Evolutionary conservation across 768 basidiomycete genomes (phyloP), one percentile per base, ranked within the genome.

Genomic region (Galerina sulciceps): DNA sequence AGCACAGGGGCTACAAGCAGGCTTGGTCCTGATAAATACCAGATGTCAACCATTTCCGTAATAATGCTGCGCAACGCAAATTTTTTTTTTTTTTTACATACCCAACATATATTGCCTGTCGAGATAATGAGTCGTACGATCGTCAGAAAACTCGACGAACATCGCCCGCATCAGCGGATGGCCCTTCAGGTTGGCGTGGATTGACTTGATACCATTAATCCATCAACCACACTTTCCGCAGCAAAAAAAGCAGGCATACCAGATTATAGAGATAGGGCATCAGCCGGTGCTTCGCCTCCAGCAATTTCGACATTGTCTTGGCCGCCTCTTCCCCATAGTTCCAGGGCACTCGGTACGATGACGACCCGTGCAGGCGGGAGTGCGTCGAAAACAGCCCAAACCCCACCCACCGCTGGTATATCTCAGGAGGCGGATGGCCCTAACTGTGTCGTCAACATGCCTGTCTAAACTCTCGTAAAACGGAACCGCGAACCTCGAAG

Each of bases 261-360:
- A 85, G 71, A 46, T 79, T 71, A 59, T 86, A 86, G 13, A 92
- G 70, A 69, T 91, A 90, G 0, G 89, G 90, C 88, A 90, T 90
- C 50, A 92, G 73, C 37, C 87, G 74, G 71, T 90, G 82, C 68
- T 89, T 91, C 10, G 80, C 77, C 54, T 86, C 80, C 44, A 90
- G 73, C 69, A 87, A 80, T 61, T 75, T 81, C 11, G 85, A 78
- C 85, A 88, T 86, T 66, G 78, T 81, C 59, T 79, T 79, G 6
- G 85, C 85, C 6, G 88, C 83, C n/a, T 83, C 86, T 70, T 87
- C 86, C 11, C 89, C 88, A 62, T 87, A 89, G 55, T 85, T 78
- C 89, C 89, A 92, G 1, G 89, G 90, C 2, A 92, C 88, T 10
- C 90, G 85, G 67, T 91, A 91, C 11, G 89, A 89, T 18, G 80